Percentiles rank a stretch among this genome's conserved stretches.
These are phyloP conservation scores for Parastagonospora nodorum DNA, from an alignment of 2,329 filamentous ascomycete genomes.

Conservation along the genomic window DNA sequence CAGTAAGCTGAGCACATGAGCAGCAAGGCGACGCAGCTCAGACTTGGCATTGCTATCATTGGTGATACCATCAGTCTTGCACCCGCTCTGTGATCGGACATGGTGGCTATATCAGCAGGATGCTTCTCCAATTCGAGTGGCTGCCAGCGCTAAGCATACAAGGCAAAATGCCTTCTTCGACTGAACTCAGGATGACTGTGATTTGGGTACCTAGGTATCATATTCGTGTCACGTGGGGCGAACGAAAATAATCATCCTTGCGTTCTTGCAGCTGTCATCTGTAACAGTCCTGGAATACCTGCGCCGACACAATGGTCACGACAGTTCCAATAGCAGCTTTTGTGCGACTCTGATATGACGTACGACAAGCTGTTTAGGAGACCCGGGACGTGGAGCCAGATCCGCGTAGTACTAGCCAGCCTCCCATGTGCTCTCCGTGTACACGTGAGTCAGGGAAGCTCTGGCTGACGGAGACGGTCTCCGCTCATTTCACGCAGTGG, in stretches of 20 bases:
- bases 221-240: too few species aligned
- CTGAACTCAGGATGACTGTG: too few species aligned
- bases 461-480: background rate
- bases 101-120: too few species aligned
- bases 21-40: too few species aligned
- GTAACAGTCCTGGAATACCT: background rate
- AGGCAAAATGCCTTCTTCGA: too few species aligned
- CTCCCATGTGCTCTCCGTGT: background rate
- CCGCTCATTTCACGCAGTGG: background rate
- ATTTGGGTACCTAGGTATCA: too few species aligned
- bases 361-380: background rate
- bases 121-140: too few species aligned
- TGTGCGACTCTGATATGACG: slow-evolving; percentile 4
- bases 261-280: background rate
- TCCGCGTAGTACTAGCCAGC: slow-evolving; percentile 4
- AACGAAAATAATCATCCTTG: background rate
- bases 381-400: slow-evolving; percentile 1
- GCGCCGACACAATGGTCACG: background rate
- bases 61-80: too few species aligned
- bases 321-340: background rate
- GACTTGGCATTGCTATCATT: too few species aligned
- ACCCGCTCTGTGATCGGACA: too few species aligned
- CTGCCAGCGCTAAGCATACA: too few species aligned
- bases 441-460: background rate
- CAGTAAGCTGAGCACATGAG: too few species aligned